A percentile compares a stretch with the other conserved stretches of the same genome.
Evolutionary conservation across 495 filamentous ascomycete genomes (phyloP).

Genomic region (Neurospora sp.): DNA sequence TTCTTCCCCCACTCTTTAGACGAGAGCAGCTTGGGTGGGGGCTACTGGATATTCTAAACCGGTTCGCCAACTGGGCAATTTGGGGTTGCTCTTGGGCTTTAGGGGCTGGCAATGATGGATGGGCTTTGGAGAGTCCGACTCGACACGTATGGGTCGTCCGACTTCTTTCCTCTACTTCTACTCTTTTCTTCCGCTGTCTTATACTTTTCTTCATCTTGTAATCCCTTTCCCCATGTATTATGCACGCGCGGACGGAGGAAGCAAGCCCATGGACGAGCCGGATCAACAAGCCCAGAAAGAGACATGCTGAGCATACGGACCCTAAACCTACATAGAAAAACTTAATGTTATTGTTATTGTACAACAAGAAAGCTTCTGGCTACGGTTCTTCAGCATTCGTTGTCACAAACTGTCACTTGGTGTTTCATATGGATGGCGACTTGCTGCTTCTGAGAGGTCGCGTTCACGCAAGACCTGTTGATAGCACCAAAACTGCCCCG

Average conservation of each 20-base stretch:
- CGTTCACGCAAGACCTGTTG: not conserved
- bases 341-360: not conserved
- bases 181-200: not conserved
- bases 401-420: not conserved
- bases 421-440: not conserved
- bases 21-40: not conserved
- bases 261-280: not conserved
- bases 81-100: not conserved
- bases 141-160: not conserved
- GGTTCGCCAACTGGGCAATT: not conserved
- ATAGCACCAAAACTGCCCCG: not conserved
- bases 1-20: not conserved
- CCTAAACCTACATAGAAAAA: not conserved
- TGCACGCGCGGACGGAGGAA: not conserved
- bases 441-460: not conserved
- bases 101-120: not conserved
- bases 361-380: not conserved
- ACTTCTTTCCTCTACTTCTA: not conserved
- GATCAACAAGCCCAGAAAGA: not conserved
- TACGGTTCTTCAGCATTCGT: not conserved
- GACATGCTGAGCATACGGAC: not conserved
- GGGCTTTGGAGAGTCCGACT: not conserved
- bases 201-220: not conserved
- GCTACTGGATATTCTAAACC: not conserved
- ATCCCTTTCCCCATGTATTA: not conserved